These are phyloP conservation scores for Geotrichum klebahnii DNA, from an alignment of 1,139 yeast species.

Conservation along the genomic window DNA sequence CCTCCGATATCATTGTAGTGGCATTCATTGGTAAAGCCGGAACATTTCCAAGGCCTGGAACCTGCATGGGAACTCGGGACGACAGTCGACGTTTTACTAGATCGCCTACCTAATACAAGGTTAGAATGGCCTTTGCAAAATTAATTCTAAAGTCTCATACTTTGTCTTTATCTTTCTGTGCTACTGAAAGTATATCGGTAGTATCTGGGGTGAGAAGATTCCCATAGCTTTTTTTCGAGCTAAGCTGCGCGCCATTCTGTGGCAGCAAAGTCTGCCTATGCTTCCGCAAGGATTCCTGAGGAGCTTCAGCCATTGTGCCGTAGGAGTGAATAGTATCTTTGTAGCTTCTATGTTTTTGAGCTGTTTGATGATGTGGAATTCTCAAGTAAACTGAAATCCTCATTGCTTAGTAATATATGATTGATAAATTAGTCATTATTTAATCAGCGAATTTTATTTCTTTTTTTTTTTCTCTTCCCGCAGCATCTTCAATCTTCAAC, in stretches of 20 bases:
- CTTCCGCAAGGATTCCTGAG: constrained; percentile 33
- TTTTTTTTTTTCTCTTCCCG: neutral
- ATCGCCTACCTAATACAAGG: constrained; percentile 20
- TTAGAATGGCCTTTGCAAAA: constrained; percentile 10
- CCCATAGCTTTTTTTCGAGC: constrained; percentile 24
- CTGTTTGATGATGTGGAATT: no score
- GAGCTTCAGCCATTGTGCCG: constrained; percentile 17
- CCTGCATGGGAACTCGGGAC: constrained; percentile 21
- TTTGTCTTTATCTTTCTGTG: constrained; percentile 23
- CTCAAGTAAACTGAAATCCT: no score
- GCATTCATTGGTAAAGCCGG: constrained; percentile 33
- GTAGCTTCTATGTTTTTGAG: neutral
- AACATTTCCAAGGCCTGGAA: constrained; percentile 22
- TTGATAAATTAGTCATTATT: neutral
- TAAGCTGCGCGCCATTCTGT: constrained; percentile 13
- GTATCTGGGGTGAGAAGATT: constrained; percentile 25
- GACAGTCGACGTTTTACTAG: constrained; percentile 22
- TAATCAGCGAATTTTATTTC: neutral
- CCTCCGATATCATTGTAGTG: constrained; percentile 29
- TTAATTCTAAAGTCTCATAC: constrained; percentile 20
- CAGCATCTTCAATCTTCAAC: neutral
- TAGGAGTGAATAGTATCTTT: no score
- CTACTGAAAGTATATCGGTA: constrained; percentile 22
- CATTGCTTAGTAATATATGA: neutral
- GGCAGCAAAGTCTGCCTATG: constrained; percentile 35